Evolutionary conservation across 441 rosid species (phyloP), one percentile per base, ranked within the genome.

Genomic region (Melastoma candidum): DNA sequence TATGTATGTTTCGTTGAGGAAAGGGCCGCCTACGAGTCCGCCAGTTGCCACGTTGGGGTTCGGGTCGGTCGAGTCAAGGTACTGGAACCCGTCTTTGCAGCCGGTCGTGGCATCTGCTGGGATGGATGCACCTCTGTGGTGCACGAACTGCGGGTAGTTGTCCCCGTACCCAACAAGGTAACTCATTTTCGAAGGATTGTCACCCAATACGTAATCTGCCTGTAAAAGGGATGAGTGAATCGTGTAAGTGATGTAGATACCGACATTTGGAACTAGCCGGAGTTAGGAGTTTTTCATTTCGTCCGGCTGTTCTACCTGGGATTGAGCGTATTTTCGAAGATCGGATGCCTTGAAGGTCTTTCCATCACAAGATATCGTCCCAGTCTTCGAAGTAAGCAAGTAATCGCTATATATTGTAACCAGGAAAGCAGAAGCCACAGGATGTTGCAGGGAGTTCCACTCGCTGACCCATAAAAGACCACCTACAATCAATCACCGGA

Each of bases 41-140:
- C 96, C 99, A 2, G 54, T 14, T 0, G 99, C 99, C 50, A 81
- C 65, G 26, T 93, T 86, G 4, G 99, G 99, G 71, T 93, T 79
- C 24, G 97, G 90, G 4, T 76, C 43, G 0, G 77, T 63, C 3
- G 89, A 74, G 3, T 75, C 61, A 2, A 84, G 93, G 85, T 88
- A 93, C 71, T 73, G 57, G 72, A 85, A 83, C 46, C 99, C 99
- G 46, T 83, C 80, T 1, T 54, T 68, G 76, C 99, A 93, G 32
- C 87, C 81, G 0, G 93, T 76, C 2, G 64, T 72, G 58, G 87
- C 96, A 61, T 83, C 80, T 0, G 59, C 74, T 0, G 99, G 99
- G 27, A 93, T 89, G 3, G 99, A 89, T 67, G 99, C 95, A 54
- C 99, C 99, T 63, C 99, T 82, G 43, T 93, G 99, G 80, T 93